Conservation (phyloP, 495 filamentous ascomycete species). For the Aspergillus coremiiformis region DNA sequence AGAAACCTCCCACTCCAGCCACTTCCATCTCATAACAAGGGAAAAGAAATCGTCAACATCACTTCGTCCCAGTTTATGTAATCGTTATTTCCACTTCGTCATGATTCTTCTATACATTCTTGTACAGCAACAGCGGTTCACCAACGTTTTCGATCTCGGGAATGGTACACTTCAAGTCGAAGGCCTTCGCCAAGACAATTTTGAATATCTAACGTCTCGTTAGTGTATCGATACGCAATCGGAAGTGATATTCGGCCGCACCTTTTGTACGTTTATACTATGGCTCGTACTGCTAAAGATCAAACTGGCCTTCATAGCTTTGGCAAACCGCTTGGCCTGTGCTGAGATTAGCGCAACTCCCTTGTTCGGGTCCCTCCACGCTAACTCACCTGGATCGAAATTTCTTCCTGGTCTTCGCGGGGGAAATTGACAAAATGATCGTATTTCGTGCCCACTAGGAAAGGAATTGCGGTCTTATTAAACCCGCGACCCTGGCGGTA, state of each 20-base stretch:
- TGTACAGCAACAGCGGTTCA: conserved; percentile 92
- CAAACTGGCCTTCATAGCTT: conserved; percentile 93
- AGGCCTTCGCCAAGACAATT: conserved; percentile 96
- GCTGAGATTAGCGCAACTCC: conserved; percentile 8
- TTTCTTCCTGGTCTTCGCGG: conserved; percentile 94
- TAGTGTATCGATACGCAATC: conserved; percentile 7
- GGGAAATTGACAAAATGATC: conserved; percentile 99
- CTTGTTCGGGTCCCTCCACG: not conserved
- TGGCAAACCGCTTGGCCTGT: conserved; percentile 89
- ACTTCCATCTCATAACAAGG: conserved; percentile 8
- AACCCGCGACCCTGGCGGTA: conserved; percentile 96
- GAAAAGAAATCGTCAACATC: conserved; percentile 31
- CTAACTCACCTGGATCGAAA: conserved; percentile 73
- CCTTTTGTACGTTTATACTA: conserved; percentile 99
- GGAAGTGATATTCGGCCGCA: conserved; percentile 25
- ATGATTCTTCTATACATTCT: conserved; percentile 50
- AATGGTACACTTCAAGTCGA: conserved; percentile 97
- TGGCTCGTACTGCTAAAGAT: conserved; percentile 99
- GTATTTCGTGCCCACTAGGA: conserved; percentile 95
- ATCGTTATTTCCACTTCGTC: conserved; percentile 22
- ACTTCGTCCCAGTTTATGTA: conserved; percentile 37
- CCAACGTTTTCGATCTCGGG: conserved; percentile 97
- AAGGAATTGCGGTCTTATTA: conserved; percentile 98
- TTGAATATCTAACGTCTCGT: conserved; percentile 79
- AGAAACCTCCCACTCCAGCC: not conserved